Percentiles rank a stretch among this genome's conserved stretches.
These are phyloP conservation scores for Gyrodon lividus DNA, from an alignment of 768 basidiomycete genomes.

Conservation along the genomic window DNA sequence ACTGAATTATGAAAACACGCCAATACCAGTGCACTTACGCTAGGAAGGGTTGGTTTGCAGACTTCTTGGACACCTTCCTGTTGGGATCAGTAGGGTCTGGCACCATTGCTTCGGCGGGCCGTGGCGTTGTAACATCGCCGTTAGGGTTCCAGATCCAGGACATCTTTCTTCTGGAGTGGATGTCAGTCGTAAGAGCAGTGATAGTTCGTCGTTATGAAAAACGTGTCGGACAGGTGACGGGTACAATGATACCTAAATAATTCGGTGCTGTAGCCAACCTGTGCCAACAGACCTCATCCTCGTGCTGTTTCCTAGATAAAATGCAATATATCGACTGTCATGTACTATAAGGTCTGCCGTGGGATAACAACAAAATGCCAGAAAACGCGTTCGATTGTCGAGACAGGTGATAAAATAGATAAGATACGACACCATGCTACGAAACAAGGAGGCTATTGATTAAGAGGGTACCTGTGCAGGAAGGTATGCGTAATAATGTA, in stretches of 20 bases:
- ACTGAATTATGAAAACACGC: conserved; percentile 3
- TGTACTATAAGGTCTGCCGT: no score
- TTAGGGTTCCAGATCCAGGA: conserved; percentile 61
- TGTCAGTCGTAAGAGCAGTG: not conserved
- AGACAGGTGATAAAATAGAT: conserved; percentile 7
- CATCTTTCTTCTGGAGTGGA: conserved; percentile 38
- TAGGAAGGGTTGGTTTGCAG: conserved; percentile 83
- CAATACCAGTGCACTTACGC: conserved; percentile 48
- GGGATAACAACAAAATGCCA: no score
- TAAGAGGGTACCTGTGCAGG: conserved; percentile 30
- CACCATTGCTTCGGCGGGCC: conserved; percentile 48
- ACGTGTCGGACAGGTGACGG: not conserved
- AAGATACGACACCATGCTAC: conserved; percentile 20
- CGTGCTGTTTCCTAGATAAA: not conserved
- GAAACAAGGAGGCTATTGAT: conserved; percentile 23
- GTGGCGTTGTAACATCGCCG: conserved; percentile 37
- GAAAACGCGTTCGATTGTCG: not conserved
- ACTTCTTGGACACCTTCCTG: conserved; percentile 75
- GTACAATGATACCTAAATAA: not conserved
- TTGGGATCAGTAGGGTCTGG: conserved; percentile 62
- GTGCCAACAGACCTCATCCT: not conserved
- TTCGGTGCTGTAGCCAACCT: no score
- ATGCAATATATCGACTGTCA: no score
- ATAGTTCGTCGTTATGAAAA: not conserved
- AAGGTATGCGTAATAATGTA: conserved; percentile 34